Percentiles rank a stretch among this genome's conserved stretches.
These are phyloP conservation scores for Cornus controversa DNA, from an alignment of 148 eudicot genomes.

Conservation along the genomic window DNA sequence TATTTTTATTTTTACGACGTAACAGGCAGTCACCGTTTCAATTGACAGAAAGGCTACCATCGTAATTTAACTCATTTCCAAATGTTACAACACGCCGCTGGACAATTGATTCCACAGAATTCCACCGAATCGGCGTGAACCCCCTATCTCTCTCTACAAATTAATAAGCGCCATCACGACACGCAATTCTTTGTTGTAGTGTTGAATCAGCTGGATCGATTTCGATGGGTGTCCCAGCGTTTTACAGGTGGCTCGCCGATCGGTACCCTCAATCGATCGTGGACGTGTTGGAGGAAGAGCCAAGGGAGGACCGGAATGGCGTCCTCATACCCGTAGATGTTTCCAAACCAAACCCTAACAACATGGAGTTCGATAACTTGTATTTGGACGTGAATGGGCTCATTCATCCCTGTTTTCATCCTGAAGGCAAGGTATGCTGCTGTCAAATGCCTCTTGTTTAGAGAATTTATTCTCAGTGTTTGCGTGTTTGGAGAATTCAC, in stretches of 20 bases:
- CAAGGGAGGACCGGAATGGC: slow-evolving; percentile 36
- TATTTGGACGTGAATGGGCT: slow-evolving; percentile 95
- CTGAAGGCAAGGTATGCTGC: slow-evolving; percentile 67
- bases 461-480: too few species aligned
- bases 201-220: background rate
- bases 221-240: slow-evolving; percentile 90
- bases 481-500: too few species aligned
- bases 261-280: slow-evolving; percentile 68
- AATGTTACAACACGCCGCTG: too few species aligned
- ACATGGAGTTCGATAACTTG: slow-evolving; percentile 73
- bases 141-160: too few species aligned
- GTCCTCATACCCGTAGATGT: slow-evolving; percentile 47
- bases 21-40: too few species aligned
- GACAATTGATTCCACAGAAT: too few species aligned
- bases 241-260: slow-evolving; percentile 89
- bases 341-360: slow-evolving; percentile 75
- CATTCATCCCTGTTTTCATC: slow-evolving; percentile 94
- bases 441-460: too few species aligned
- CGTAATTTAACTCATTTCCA: too few species aligned
- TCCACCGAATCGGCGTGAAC: too few species aligned
- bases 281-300: slow-evolving; percentile 77
- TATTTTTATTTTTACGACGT: too few species aligned
- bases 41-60: too few species aligned
- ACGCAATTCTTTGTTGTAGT: background rate
- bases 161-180: too few species aligned